These are phyloP conservation scores for Jackrogersella multiformis DNA, from an alignment of 495 filamentous ascomycete species.

Conservation along the genomic window DNA sequence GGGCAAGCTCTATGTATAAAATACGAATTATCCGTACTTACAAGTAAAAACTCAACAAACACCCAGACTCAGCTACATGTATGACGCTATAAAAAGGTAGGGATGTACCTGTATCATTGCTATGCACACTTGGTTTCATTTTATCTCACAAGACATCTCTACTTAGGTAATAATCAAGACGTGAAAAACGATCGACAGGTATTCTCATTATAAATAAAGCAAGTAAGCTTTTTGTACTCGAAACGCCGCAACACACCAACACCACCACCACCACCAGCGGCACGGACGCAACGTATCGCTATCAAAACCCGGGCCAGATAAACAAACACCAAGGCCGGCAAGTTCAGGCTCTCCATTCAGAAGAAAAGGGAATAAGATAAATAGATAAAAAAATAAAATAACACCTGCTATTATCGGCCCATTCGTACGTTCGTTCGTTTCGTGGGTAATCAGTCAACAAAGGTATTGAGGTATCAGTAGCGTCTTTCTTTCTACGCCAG, in stretches of 20 bases:
- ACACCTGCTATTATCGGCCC: background rate
- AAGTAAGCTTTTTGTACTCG: background rate
- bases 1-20: constrained; percentile 5
- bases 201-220: constrained; percentile 5
- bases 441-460: background rate
- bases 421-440: background rate
- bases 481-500: constrained; percentile 9
- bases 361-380: background rate
- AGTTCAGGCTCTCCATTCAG: no score
- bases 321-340: no score
- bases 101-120: constrained; percentile 5
- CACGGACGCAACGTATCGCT: background rate
- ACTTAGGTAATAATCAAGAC: no score
- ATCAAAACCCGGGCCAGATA: background rate
- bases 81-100: background rate
- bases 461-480: background rate
- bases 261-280: no score
- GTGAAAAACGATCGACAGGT: constrained; percentile 1
- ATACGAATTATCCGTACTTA: background rate
- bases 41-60: background rate
- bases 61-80: background rate
- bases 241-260: background rate
- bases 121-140: no score
- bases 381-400: background rate
- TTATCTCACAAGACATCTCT: no score